phyloP scores from a whole-genome alignment of 768 basidiomycete species.

The Nevesoporus exiguus region DNA sequence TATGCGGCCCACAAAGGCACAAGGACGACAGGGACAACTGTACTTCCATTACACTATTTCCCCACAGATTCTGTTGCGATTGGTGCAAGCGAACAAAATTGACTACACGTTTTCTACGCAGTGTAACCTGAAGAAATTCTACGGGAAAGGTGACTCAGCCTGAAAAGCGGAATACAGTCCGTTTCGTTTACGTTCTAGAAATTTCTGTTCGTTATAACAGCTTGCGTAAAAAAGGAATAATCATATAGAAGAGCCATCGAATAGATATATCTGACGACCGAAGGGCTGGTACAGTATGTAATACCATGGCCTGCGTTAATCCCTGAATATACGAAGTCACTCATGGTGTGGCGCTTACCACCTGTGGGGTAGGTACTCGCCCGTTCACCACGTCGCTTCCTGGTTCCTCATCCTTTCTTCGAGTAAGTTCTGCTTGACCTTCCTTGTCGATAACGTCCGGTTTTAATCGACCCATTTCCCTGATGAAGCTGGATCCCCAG shows the following conservation, averaged over 20 bases:
- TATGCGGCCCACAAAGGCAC: slow-evolving; percentile 4
- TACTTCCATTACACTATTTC: slow-evolving; percentile 20
- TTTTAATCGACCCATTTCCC: slow-evolving; percentile 70
- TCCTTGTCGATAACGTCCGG: slow-evolving; percentile 35
- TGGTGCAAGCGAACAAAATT: slow-evolving; percentile 10
- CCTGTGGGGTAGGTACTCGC: slow-evolving; percentile 32
- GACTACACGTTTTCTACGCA: slow-evolving; percentile 16
- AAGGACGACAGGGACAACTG: background rate
- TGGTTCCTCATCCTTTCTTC: slow-evolving; percentile 34
- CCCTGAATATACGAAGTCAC: slow-evolving; percentile 32
- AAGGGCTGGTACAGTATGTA: slow-evolving; percentile 17
- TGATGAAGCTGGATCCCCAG: slow-evolving; percentile 90
- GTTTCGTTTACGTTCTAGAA: slow-evolving; percentile 26
- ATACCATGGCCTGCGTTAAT: slow-evolving; percentile 22
- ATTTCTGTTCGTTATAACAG: slow-evolving; percentile 13
- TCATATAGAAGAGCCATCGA: slow-evolving; percentile 37
- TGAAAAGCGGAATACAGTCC: slow-evolving; percentile 10
- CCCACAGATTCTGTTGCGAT: slow-evolving; percentile 17
- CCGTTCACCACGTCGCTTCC: slow-evolving; percentile 42
- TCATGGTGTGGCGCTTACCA: slow-evolving; percentile 35
- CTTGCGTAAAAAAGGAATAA: slow-evolving; percentile 37
- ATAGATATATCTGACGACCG: slow-evolving; percentile 28
- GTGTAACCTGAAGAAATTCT: slow-evolving; percentile 12
- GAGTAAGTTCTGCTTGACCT: slow-evolving; percentile 35
- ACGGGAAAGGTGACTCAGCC: slow-evolving; percentile 9